Base-by-base conservation (phyloP, 169 alveolate species). In the Eimeria zaria region DNA sequence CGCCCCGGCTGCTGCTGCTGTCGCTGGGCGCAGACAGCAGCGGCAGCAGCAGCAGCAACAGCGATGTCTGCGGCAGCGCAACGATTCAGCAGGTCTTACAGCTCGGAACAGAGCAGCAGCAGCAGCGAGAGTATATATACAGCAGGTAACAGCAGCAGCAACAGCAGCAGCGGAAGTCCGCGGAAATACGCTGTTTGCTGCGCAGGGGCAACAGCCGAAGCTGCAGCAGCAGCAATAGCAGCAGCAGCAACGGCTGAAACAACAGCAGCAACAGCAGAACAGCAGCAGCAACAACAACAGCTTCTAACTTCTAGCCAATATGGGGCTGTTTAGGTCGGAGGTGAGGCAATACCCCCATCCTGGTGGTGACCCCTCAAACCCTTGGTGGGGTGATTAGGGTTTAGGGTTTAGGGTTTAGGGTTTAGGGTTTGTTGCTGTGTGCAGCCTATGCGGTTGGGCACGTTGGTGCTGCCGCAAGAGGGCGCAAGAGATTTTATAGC, bases 381-480 rank as follows among this genome's bases (percentile, higher is more conserved):
- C 74, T 64, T 2, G 20, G 74, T n/a, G 74, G 44, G 36, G 74
- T 27, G 18, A 46, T 22, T 5, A 33, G 44, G n/a, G 62, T 39
- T 30, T 46, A 1, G 84, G 41, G 64, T 53, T 48, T 80, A 80
- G 89, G 73, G 89, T 48, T 83, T 83, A 58, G 76, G 71, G 53
- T 55, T 83, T 64, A n/a, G 62, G 48, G 62, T 36, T 87, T 36
- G 46, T 22, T 48, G 55, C 27, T 27, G 58, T 46, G 12, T 84
- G 24, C 99, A 98, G 98, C 97, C 98, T 62, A 99, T 99, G 99
- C 96, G 98, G 95, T 98, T 97, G 89, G 99, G 99, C 97, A 99
- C 99, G 71, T 97, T 99, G 90, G 99, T 99, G 92, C 97, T 99
- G 71, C 99, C 99, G 62, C 98, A 97, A 84, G 99, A 99, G 90